Conservation (phyloP, 805 yeast species). For the Candida silvatica region DNA sequence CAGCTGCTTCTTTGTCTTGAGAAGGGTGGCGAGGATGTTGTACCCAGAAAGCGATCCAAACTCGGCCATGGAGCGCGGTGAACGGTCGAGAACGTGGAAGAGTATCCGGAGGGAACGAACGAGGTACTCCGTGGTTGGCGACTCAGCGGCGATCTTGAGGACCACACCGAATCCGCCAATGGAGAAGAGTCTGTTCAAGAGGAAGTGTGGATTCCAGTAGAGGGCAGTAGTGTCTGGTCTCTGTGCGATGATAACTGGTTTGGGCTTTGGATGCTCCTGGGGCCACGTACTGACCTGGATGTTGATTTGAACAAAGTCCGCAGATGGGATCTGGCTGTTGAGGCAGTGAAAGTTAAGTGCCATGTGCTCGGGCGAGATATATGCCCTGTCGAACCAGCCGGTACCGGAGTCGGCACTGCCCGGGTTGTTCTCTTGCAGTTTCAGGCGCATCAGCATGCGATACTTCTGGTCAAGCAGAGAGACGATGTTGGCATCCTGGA, state of each 20-base stretch:
- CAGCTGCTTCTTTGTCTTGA: slow-evolving; percentile 35
- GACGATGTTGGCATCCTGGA: slow-evolving; percentile 28
- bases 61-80: slow-evolving; percentile 41
- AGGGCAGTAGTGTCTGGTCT: slow-evolving; percentile 1
- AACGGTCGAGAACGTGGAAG: slow-evolving; percentile 33
- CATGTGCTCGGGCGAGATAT: neutral
- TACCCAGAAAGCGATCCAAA: slow-evolving; percentile 56
- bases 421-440: neutral
- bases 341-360: slow-evolving; percentile 2
- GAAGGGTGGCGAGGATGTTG: slow-evolving; percentile 43
- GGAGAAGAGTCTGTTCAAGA: slow-evolving; percentile 23
- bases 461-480: slow-evolving; percentile 30
- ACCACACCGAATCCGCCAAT: slow-evolving; percentile 46
- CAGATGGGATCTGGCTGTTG: neutral
- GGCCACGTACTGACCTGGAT: neutral
- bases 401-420: neutral
- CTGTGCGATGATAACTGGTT: neutral
- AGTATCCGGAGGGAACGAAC: slow-evolving; percentile 30
- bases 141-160: slow-evolving; percentile 36
- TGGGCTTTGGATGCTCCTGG: neutral
- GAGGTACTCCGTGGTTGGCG: slow-evolving; percentile 27
- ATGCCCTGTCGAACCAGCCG: neutral
- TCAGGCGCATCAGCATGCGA: neutral
- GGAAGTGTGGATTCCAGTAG: slow-evolving; percentile 10
- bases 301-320: slow-evolving; percentile 4